These are phyloP conservation scores for Tilletia setariae DNA, from an alignment of 1,284 basidiomycete genomes.

Conservation along the genomic window DNA sequence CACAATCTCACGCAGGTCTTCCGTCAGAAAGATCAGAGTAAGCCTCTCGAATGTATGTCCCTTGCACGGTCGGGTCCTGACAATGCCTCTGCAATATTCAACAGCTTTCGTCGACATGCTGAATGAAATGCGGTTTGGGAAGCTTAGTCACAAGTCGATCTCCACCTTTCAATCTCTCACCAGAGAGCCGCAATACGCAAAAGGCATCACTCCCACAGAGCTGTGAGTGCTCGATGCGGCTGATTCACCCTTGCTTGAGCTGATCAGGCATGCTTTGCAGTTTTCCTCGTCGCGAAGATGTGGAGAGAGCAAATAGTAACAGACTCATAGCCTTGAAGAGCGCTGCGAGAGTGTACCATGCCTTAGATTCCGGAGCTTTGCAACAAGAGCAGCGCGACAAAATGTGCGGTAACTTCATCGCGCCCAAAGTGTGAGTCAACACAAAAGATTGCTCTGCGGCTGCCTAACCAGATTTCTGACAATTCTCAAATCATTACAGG, in stretches of 20 bases:
- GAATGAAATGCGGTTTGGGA: slow-evolving; percentile 4
- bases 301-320: neutral
- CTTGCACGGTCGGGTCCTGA: slow-evolving; percentile 41
- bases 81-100: neutral
- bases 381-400: slow-evolving; percentile 30
- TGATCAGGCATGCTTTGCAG: neutral
- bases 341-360: slow-evolving; percentile 34
- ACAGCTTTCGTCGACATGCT: slow-evolving; percentile 37
- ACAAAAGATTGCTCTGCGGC: no score
- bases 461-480: no score
- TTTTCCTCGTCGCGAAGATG: slow-evolving; percentile 11
- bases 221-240: slow-evolving; percentile 20
- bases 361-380: slow-evolving; percentile 33
- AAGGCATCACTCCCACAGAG: slow-evolving; percentile 44
- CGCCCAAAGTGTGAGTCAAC: slow-evolving; percentile 14
- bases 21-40: slow-evolving; percentile 61
- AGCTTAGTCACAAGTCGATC: slow-evolving; percentile 9
- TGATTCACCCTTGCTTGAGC: neutral
- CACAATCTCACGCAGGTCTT: slow-evolving; percentile 89
- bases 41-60: slow-evolving; percentile 30
- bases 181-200: slow-evolving; percentile 20
- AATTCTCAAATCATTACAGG: slow-evolving; percentile 39
- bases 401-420: slow-evolving; percentile 41
- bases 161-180: neutral
- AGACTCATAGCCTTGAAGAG: slow-evolving; percentile 15